These are phyloP conservation scores for Nicotiana undulata DNA, from an alignment of 257 asterid species.

Conservation along the genomic window DNA sequence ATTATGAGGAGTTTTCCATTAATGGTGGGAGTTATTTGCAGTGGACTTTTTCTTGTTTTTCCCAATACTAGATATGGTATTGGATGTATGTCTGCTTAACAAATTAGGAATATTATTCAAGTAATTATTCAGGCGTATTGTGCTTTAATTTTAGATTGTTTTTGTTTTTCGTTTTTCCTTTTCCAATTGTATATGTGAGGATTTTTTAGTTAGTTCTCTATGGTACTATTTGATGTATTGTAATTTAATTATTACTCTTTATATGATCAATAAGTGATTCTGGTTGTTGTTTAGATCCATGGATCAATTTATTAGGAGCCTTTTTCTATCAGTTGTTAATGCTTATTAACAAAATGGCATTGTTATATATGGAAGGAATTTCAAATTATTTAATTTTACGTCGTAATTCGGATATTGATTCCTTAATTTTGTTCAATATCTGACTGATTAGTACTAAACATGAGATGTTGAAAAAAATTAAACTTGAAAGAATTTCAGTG, in stretches of 20 bases:
- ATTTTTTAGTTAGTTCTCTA: background rate
- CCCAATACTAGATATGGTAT: conserved; percentile 82
- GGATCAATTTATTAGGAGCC: no score
- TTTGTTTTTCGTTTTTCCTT: background rate
- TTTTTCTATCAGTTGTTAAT: no score
- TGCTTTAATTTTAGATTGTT: background rate
- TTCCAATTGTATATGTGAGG: background rate
- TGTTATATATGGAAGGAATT: no score
- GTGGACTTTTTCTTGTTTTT: conserved; percentile 78
- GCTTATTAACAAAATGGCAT: no score
- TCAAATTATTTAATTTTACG: no score
- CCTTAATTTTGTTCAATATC: no score
- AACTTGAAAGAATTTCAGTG: no score
- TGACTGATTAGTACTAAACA: no score
- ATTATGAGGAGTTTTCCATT: conserved; percentile 85
- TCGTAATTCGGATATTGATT: no score
- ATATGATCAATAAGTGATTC: no score
- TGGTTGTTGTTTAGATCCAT: background rate
- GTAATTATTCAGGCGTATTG: background rate
- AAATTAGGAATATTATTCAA: background rate
- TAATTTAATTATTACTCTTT: background rate
- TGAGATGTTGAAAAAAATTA: no score
- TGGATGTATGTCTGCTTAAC: conserved; percentile 61
- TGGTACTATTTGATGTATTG: background rate
- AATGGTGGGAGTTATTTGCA: conserved; percentile 83